Conservation (phyloP, 169 alveolate species). For the Amoebophrya sp. region DNA sequence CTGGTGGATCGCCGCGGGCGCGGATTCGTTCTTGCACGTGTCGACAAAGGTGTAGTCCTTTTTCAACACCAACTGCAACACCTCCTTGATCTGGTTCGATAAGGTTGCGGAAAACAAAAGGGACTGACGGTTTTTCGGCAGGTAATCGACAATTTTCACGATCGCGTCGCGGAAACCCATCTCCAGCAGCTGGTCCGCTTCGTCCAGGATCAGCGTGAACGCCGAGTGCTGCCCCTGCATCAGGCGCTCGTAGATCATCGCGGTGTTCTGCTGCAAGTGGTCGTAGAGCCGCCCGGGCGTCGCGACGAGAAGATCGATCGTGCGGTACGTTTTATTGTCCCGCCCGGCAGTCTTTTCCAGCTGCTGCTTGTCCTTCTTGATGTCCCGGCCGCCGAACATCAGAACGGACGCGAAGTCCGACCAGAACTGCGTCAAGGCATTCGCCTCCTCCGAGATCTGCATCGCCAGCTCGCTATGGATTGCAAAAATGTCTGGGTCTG, state of each 20-base stretch:
- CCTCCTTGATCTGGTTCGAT: background rate
- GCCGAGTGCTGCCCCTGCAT: background rate
- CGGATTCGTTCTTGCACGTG: background rate
- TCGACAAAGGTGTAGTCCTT: background rate
- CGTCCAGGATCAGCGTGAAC: background rate
- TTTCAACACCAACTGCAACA: background rate
- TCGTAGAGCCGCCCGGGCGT: slow-evolving; percentile 25
- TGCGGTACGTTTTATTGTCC: background rate
- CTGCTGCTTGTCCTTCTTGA: background rate
- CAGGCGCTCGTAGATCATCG: background rate
- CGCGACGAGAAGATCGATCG: slow-evolving; percentile 17
- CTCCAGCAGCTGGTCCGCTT: slow-evolving; percentile 31
- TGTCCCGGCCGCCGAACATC: background rate
- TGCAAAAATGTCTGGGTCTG: too few relatives aligned
- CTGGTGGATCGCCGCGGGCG: background rate
- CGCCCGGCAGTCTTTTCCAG: background rate
- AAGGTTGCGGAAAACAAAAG: background rate
- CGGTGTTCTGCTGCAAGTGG: slow-evolving; percentile 9
- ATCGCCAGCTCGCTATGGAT: background rate
- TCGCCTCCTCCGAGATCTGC: slow-evolving; percentile 8
- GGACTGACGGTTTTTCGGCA: background rate
- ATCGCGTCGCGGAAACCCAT: slow-evolving; percentile 15
- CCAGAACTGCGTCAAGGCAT: background rate
- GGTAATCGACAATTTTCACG: background rate
- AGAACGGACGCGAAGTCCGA: background rate